Conservation (phyloP, 768 basidiomycete genomes). For the Pisolithus sp. region DNA sequence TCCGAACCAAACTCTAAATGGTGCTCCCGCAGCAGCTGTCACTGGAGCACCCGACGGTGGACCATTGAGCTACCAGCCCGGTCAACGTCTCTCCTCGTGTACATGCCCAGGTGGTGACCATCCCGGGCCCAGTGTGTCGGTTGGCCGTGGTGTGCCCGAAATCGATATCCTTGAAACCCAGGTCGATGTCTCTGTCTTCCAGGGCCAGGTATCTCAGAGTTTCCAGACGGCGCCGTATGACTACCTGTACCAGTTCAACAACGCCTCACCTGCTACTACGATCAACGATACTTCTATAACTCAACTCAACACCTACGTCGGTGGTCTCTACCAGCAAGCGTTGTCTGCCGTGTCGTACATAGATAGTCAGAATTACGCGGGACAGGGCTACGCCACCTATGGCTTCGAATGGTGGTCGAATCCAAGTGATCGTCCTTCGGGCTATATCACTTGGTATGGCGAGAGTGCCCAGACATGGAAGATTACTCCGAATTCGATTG, state of each 20-base stretch:
- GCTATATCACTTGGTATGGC: slow-evolving; percentile 82
- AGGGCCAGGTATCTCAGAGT: slow-evolving; percentile 73
- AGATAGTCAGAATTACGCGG: slow-evolving; percentile 50
- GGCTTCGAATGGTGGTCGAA: slow-evolving; percentile 81
- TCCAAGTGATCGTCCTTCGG: slow-evolving; percentile 54
- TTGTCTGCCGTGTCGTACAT: slow-evolving; percentile 56
- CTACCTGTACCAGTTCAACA: slow-evolving; percentile 55
- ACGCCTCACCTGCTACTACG: slow-evolving; percentile 42
- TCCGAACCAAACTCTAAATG: slow-evolving; percentile 68
- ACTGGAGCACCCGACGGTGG: slow-evolving; percentile 47
- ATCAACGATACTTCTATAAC: slow-evolving; percentile 50
- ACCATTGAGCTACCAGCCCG: slow-evolving; percentile 71
- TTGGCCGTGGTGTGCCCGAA: slow-evolving; percentile 79
- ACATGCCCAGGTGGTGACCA: slow-evolving; percentile 84
- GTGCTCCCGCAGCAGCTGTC: slow-evolving; percentile 50
- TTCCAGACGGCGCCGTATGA: slow-evolving; percentile 80
- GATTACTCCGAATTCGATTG: slow-evolving; percentile 57
- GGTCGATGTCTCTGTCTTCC: slow-evolving; percentile 42
- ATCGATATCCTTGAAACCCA: slow-evolving; percentile 91
- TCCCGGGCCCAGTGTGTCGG: slow-evolving; percentile 65
- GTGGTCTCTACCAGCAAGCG: slow-evolving; percentile 71
- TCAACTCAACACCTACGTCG: slow-evolving; percentile 58
- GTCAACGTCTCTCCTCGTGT: slow-evolving; percentile 82
- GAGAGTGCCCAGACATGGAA: slow-evolving; percentile 67
- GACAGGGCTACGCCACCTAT: slow-evolving; percentile 50